Base-by-base conservation (phyloP, 2,329 filamentous ascomycete genomes). In the Gnomoniopsis sp. region DNA sequence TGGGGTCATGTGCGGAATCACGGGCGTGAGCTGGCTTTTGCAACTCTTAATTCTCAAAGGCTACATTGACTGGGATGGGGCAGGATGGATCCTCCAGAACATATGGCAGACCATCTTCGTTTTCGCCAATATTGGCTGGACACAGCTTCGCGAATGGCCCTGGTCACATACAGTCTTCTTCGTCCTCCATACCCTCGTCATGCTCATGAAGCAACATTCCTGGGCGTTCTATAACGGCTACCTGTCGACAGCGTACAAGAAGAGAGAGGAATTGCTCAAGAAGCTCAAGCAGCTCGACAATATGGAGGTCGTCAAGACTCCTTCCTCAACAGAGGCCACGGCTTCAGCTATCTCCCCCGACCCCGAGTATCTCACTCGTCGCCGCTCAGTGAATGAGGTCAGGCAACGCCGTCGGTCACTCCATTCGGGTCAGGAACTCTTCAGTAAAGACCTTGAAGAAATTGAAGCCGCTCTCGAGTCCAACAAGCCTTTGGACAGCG, bases 131-230 rank as follows among this genome's bases (percentile, higher is more conserved):
- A 75, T 92, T 6, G 82, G 80, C 53, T 84, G 88, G 75, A 88
- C 88, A 0, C 79, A 88, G 52, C 80, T 86, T 67, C 81, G 89
- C 4, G 84, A 91, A 53, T 93, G 89, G 90, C 88, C 89, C 1
- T 93, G 90, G 90, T 90, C 89, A 15, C 89, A 91, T 67, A 90
- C 88, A 2, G 87, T 91, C 21, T 91, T 89, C 70, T 89, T 90
- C 54, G 47, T 49, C 47, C 89, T 91, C 67, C 89, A 93, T 68
- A 85, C 85, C 15, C 74, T 93, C 57, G 84, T 89, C 3, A 88
- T 92, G 79, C 70, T 93, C 23, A 93, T 93, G 90, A 93, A 93
- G 75, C 88, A 91, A 72, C 90, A 92, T 69, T 88, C 86, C 19
- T 92, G 90, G 67, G 81, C 87, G 4, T 91, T 90, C 65, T 92